Percentiles rank a stretch among this genome's conserved stretches.
phyloP scores from a whole-genome alignment of 1,284 basidiomycete genomes.

The Cryptococcus amylolentus region DNA sequence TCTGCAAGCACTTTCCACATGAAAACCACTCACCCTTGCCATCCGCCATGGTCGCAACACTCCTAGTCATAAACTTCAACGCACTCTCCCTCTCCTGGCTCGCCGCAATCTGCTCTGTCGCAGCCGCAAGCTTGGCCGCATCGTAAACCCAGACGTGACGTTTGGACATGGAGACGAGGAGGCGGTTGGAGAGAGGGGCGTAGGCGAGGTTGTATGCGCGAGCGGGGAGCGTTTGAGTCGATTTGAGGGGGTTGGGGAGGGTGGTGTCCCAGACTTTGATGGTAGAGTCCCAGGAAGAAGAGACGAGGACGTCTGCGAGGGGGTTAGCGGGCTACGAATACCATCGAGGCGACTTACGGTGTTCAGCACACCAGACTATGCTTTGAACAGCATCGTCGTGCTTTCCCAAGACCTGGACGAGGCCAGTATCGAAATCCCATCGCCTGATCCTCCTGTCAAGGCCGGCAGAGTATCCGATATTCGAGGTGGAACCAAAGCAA shows the following conservation, averaged over 20 bases:
- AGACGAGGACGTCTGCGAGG: slow-evolving; percentile 63
- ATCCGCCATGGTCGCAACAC: slow-evolving; percentile 84
- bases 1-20: slow-evolving; percentile 2
- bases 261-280: slow-evolving; percentile 79
- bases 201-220: slow-evolving; percentile 72
- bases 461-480: slow-evolving; percentile 50
- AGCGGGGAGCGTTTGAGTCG: slow-evolving; percentile 69
- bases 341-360: slow-evolving; percentile 33
- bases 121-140: slow-evolving; percentile 61
- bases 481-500: slow-evolving; percentile 46
- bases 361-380: slow-evolving; percentile 49
- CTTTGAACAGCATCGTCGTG: slow-evolving; percentile 50
- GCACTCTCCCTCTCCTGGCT: slow-evolving; percentile 84
- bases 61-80: slow-evolving; percentile 90
- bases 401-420: slow-evolving; percentile 49
- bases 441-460: slow-evolving; percentile 54
- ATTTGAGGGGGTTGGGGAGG: slow-evolving; percentile 55
- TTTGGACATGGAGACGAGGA: slow-evolving; percentile 87
- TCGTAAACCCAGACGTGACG: slow-evolving; percentile 84
- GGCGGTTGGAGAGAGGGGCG: slow-evolving; percentile 50
- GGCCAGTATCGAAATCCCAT: slow-evolving; percentile 50
- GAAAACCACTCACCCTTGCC: slow-evolving; percentile 67
- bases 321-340: not conserved
- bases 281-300: slow-evolving; percentile 87
- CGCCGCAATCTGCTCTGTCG: slow-evolving; percentile 12